Evolutionary conservation across 768 basidiomycete genomes (phyloP), one percentile per base, ranked within the genome.

Genomic region (Xanthoconium purpureum): DNA sequence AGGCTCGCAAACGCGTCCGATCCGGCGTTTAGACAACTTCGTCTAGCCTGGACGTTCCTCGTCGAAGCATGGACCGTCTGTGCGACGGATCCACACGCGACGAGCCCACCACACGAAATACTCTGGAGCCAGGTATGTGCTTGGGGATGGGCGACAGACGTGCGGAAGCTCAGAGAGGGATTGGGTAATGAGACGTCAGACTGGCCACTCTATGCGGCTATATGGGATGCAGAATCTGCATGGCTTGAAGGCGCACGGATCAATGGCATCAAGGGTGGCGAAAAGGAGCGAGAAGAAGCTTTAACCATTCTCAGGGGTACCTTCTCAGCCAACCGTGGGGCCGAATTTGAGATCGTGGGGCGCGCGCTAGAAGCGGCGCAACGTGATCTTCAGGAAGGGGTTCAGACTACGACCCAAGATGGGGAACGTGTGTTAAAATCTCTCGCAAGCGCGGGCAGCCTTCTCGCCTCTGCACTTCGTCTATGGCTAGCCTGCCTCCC

Each of bases 81-180:
- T 62, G 92, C 94, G 0, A 80, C 84, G n/a, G 89, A 98, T 65
- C 95, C 96, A 7, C 96, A 98, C 66, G 77, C 79, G 52, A 95
- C 93, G 8, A 88, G 85, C 3, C 93, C 93, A 0, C 78, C 77
- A 9, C 96, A 98, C 70, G 92, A 91, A 51, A 84, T 98, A 47
- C 72, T 89, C 10, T 98, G 96, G 95, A 91, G 87, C 53, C 91
- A 94, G 64, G 76, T 96, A 11, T 72, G 77, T n/a, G 85, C 82
- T 3, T 90, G 88, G 84, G 83, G 78, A 0, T 96, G 93, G 90
- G 77, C 74, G 17, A 76, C 78, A 0, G 84, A 88, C 32, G 62
- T 85, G 9, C 64, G 80, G n/a, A 74, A 73, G 46, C 56, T 80
- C 54, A 66, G 74, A 53, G 62, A 64, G 4, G 61, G 66, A 42